Conservation (phyloP, 805 yeast genomes). For the Candida pseudofarinosa region DNA sequence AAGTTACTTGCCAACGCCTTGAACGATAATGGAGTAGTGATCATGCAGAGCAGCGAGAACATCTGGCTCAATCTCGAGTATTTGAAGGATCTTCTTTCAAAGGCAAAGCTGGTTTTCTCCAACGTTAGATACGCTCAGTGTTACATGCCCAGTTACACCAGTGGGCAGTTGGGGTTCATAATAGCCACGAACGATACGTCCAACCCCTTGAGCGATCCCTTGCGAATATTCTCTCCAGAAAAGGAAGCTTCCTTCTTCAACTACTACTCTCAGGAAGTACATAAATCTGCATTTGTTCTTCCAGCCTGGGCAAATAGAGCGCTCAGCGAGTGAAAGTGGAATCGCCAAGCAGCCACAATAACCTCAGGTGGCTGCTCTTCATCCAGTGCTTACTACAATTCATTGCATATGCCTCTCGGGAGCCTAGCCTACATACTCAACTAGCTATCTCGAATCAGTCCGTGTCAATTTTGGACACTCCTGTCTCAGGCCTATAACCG, state of each 20-base stretch:
- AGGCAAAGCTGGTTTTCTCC: constrained; percentile 54
- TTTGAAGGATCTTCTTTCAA: constrained; percentile 42
- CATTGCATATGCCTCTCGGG: no score
- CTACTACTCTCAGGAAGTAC: constrained; percentile 67
- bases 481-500: no score
- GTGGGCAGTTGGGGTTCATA: constrained; percentile 81
- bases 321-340: constrained; percentile 14
- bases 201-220: constrained; percentile 47
- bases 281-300: constrained; percentile 67
- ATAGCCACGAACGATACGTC: constrained; percentile 58
- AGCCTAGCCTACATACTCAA: no score
- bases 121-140: constrained; percentile 68
- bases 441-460: no score
- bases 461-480: no score
- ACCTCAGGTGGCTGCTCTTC: no score
- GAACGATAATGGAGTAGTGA: constrained; percentile 60
- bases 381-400: no score
- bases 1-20: constrained; percentile 61
- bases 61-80: constrained; percentile 67
- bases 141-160: constrained; percentile 83
- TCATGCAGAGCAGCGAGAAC: constrained; percentile 75
- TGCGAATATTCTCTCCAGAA: constrained; percentile 40
- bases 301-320: constrained; percentile 71
- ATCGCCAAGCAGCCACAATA: no score
- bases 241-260: constrained; percentile 48